A percentile compares a stretch with the other conserved stretches of the same genome.
Evolutionary conservation across 1,139 yeast genomes (phyloP).

Genomic region (Geotrichum fermentans): DNA sequence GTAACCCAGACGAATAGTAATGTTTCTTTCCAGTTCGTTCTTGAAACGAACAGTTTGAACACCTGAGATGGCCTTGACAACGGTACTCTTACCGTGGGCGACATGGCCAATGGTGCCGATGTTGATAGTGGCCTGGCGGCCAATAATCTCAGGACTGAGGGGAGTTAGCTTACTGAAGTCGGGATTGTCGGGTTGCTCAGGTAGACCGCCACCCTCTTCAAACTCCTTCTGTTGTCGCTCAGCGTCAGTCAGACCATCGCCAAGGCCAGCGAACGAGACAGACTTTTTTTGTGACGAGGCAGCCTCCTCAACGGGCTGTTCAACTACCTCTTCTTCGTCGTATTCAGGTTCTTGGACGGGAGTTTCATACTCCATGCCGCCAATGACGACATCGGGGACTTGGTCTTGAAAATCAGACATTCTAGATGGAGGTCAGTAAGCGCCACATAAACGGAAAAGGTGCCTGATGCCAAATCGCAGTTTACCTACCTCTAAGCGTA

Average conservation of each 20-base stretch:
- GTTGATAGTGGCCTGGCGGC: slow-evolving; percentile 98
- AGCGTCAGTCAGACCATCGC: slow-evolving; percentile 50
- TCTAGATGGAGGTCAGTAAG: too few species aligned
- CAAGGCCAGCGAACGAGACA: slow-evolving; percentile 78
- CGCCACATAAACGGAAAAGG: too few species aligned
- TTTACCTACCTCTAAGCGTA: too few species aligned
- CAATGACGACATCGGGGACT: slow-evolving; percentile 79
- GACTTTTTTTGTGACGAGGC: slow-evolving; percentile 54
- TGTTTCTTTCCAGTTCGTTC: slow-evolving; percentile 97
- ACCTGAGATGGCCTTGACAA: slow-evolving; percentile 97
- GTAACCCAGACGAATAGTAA: slow-evolving; percentile 96
- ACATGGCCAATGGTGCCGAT: slow-evolving; percentile 99
- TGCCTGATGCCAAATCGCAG: too few species aligned
- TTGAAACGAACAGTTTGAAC: slow-evolving; percentile 98
- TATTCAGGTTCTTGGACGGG: slow-evolving; percentile 32
- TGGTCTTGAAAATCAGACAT: slow-evolving; percentile 70
- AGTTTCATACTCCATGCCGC: slow-evolving; percentile 53
- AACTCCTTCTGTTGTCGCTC: slow-evolving; percentile 80
- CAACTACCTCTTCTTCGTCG: slow-evolving; percentile 47
- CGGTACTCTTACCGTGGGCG: slow-evolving; percentile 98
- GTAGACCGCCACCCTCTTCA: slow-evolving; percentile 97
- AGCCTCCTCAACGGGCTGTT: slow-evolving; percentile 32
- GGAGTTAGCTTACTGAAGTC: slow-evolving; percentile 78
- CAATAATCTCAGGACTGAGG: slow-evolving; percentile 87
- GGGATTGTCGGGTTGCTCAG: slow-evolving; percentile 89